Conservation (phyloP, 2,329 filamentous ascomycete genomes). For the Penicillium frequentans region DNA sequence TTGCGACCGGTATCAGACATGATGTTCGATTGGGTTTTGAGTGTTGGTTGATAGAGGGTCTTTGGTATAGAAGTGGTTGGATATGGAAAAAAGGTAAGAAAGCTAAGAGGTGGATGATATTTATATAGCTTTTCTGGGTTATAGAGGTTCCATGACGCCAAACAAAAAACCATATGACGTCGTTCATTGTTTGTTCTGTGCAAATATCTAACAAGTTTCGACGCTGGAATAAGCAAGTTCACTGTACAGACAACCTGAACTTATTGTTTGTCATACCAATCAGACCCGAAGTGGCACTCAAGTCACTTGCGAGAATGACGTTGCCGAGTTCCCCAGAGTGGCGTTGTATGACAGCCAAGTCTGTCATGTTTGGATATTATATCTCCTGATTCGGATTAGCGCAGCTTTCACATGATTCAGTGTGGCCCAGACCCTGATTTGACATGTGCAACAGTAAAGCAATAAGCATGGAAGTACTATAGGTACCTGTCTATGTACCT, state of each 20-base stretch:
- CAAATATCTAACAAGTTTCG: not conserved
- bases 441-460: too few relatives aligned
- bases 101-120: not conserved
- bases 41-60: not conserved
- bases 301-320: not conserved
- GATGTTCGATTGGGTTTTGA: slow-evolving; percentile 8
- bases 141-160: not conserved
- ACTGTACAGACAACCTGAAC: not conserved
- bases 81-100: not conserved
- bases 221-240: not conserved
- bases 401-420: too few relatives aligned
- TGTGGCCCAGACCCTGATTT: too few relatives aligned
- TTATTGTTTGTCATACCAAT: not conserved
- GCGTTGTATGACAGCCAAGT: not conserved
- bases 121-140: not conserved
- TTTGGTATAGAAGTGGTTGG: not conserved
- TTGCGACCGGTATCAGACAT: slow-evolving; percentile 66
- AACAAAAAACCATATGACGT: slow-evolving; percentile 7
- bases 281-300: not conserved
- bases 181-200: not conserved
- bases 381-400: not conserved
- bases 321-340: not conserved
- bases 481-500: too few relatives aligned
- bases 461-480: too few relatives aligned
- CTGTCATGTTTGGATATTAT: not conserved